These are phyloP conservation scores for Aureobasidium subglaciale DNA, from an alignment of 2,329 filamentous ascomycete species.

Conservation along the genomic window DNA sequence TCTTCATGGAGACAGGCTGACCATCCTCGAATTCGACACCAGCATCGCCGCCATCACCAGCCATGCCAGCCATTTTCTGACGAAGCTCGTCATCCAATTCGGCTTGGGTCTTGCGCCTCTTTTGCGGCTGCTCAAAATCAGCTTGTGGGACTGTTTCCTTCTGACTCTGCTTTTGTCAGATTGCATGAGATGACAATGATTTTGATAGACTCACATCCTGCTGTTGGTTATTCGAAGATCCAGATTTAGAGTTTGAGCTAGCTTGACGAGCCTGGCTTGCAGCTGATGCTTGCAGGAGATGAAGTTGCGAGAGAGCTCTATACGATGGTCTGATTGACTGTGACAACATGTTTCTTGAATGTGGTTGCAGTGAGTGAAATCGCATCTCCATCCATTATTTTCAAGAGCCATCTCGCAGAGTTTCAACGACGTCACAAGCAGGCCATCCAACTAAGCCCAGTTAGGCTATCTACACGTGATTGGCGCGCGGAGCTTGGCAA, in stretches of 20 bases:
- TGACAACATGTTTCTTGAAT: not conserved
- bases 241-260: constrained; percentile 13
- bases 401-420: not conserved
- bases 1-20: constrained; percentile 63
- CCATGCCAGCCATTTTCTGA: constrained; percentile 56
- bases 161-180: not conserved
- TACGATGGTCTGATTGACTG: not conserved
- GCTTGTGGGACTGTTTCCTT: not conserved
- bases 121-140: not conserved
- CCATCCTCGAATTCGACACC: constrained; percentile 72
- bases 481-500: not conserved
- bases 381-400: not conserved
- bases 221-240: not conserved
- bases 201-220: not conserved
- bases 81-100: constrained; percentile 62
- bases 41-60: constrained; percentile 58
- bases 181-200: not conserved
- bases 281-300: not conserved
- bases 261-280: not conserved
- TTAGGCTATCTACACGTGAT: not conserved
- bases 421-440: not conserved
- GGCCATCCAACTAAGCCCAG: not conserved
- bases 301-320: not conserved
- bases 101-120: constrained; percentile 47
- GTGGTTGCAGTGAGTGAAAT: not conserved